Conservation (phyloP, 2,329 filamentous ascomycete species). For the Tothia fuscella region DNA sequence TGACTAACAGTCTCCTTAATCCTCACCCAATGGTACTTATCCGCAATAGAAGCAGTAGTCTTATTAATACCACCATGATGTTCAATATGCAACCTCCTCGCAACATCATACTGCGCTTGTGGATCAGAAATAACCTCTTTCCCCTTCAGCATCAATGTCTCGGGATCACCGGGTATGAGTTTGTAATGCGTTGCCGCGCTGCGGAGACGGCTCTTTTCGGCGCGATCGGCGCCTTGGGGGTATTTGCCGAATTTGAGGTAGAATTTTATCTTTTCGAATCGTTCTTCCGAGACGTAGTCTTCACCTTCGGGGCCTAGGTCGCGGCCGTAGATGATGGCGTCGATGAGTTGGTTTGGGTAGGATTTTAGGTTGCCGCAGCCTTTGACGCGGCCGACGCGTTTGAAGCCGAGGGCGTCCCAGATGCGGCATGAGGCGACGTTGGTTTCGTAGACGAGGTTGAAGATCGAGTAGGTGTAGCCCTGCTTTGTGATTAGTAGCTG, state of each 20-base stretch:
- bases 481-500: slow-evolving; percentile 19
- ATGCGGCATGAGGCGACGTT: slow-evolving; percentile 83
- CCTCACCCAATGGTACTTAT: slow-evolving; percentile 92
- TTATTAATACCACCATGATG: slow-evolving; percentile 95
- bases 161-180: slow-evolving; percentile 47
- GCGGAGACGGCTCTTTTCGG: slow-evolving; percentile 87
- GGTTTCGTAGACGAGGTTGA: slow-evolving; percentile 90
- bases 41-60: slow-evolving; percentile 85
- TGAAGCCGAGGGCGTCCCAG: slow-evolving; percentile 87
- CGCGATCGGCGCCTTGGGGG: slow-evolving; percentile 81
- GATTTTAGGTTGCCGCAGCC: slow-evolving; percentile 38
- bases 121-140: slow-evolving; percentile 94
- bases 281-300: slow-evolving; percentile 82
- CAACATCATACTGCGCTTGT: slow-evolving; percentile 80
- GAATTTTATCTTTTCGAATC: slow-evolving; percentile 97
- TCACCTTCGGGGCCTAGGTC: slow-evolving; percentile 53
- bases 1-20: slow-evolving; percentile 96
- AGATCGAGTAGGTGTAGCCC: slow-evolving; percentile 85
- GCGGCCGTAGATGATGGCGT: slow-evolving; percentile 48
- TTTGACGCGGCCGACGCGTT: slow-evolving; percentile 71
- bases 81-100: slow-evolving; percentile 58
- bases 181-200: slow-evolving; percentile 91
- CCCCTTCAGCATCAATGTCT: slow-evolving; percentile 90
- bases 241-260: slow-evolving; percentile 94
- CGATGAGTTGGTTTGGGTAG: slow-evolving; percentile 33